Base-by-base conservation (phyloP, 176 grass and related monocot species). In the Eremochloa ophiuroides region DNA sequence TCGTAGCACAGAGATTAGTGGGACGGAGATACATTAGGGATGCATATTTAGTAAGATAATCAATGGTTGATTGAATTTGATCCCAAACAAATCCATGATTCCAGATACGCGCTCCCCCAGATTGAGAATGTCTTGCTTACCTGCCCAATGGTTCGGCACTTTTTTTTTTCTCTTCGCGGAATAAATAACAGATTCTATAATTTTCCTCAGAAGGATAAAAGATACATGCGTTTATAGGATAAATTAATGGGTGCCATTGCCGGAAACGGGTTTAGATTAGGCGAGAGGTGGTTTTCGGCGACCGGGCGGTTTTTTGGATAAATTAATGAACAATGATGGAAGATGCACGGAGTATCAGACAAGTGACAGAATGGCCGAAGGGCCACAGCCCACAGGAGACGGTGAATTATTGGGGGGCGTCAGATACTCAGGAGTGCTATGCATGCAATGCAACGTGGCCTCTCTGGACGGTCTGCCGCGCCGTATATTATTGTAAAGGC, bases 361-460 rank as follows among this genome's bases (percentile, higher is more conserved):
- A 78, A 70, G 16, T 40, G 14, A 28, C 25, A 16, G 41, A 5
- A 22, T 70, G 65, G 30, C 2, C 0, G 0, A 3, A 35, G 64
- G 83, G 75, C 10, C 30, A 53, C 55, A 1, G 83, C 74, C 10
- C 30, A 53, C 55, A 1, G 0, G 23, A 2, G 8, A 10, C 18
- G 15, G 28, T 38, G 74, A 38, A 78, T 71, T 71, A 50, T 71
- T 61, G 51, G 65, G 8, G 71, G 22, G 0, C n/a, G 22, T 25
- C n/a, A 25, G 9, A 1, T 14, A 13, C n/a, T 0, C 26, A 27
- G 7, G 40, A n/a, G n/a, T n/a, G n/a, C n/a, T 14, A 1, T 35
- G 63, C 31, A 5, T 64, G 61, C 61, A 18, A 1, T 16, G 9
- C 43, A 31, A 80, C 77, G 70, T 86, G 85, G 69, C 77, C 69